phyloP scores from a whole-genome alignment of 1,284 basidiomycete species.

The Irpex sp. region DNA sequence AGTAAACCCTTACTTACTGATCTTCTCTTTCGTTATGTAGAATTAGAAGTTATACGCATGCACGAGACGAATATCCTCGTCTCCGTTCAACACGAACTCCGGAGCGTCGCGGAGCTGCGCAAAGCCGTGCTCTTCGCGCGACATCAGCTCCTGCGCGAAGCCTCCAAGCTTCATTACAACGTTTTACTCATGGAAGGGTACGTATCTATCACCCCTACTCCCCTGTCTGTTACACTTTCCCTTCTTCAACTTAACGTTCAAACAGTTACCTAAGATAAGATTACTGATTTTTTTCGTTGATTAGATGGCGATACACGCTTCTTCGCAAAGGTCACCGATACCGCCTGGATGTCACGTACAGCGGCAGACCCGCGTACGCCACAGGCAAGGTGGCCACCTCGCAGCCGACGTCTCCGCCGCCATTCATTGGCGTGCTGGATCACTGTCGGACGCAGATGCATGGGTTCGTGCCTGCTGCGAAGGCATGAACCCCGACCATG shows the following conservation, averaged over 20 bases:
- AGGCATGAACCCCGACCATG: neutral
- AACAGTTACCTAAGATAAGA: neutral
- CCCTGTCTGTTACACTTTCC: conserved; percentile 5
- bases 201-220: conserved; percentile 17
- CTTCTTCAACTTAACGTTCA: neutral
- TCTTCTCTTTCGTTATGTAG: conserved; percentile 30
- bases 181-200: conserved; percentile 66
- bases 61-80: conserved; percentile 48
- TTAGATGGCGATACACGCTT: conserved; percentile 66
- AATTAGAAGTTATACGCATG: conserved; percentile 54
- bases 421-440: conserved; percentile 61
- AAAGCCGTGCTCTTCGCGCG: conserved; percentile 61
- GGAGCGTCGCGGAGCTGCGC: conserved; percentile 33
- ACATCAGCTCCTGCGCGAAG: conserved; percentile 55
- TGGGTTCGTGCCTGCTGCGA: neutral
- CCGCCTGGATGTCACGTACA: conserved; percentile 67
- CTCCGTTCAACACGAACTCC: conserved; percentile 61
- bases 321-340: conserved; percentile 57
- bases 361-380: conserved; percentile 56
- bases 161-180: conserved; percentile 55
- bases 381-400: conserved; percentile 38
- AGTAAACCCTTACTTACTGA: neutral
- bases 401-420: conserved; percentile 41
- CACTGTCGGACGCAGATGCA: conserved; percentile 5
- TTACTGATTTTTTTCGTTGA: neutral